phyloP scores from a whole-genome alignment of 2,329 filamentous ascomycete species.

The Trichoderma sp. region DNA sequence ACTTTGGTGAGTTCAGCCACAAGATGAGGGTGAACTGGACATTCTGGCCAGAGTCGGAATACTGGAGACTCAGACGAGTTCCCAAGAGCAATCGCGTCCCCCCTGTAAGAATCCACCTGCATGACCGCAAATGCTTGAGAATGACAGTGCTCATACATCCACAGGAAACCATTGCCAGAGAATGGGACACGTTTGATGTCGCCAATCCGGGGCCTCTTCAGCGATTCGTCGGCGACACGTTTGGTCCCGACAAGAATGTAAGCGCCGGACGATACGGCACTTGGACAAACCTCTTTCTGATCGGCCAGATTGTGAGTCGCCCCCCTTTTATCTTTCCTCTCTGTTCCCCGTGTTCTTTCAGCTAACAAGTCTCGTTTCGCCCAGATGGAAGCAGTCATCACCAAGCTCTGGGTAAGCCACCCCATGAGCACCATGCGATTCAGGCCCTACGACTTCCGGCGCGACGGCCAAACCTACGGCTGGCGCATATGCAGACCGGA shows the following conservation, averaged over 20 bases:
- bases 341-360: too few species aligned
- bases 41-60: not conserved
- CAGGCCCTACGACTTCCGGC: not conserved
- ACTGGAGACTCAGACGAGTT: slow-evolving; percentile 32
- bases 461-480: slow-evolving; percentile 30
- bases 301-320: slow-evolving; percentile 35
- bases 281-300: slow-evolving; percentile 39
- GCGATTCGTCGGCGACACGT: slow-evolving; percentile 29
- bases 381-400: slow-evolving; percentile 38
- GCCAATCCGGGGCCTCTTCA: not conserved
- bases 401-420: slow-evolving; percentile 25
- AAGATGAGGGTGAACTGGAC: slow-evolving; percentile 33
- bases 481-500: slow-evolving; percentile 30
- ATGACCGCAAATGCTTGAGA: not conserved
- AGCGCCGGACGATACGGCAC: slow-evolving; percentile 37
- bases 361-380: not conserved
- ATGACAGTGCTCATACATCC: not conserved
- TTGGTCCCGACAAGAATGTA: slow-evolving; percentile 25
- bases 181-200: slow-evolving; percentile 34
- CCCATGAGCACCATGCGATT: slow-evolving; percentile 28
- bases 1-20: slow-evolving; percentile 35
- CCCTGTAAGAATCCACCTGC: slow-evolving; percentile 31
- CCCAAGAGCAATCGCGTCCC: slow-evolving; percentile 33
- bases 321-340: not conserved
- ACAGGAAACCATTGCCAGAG: slow-evolving; percentile 35